Evolutionary conservation across 768 basidiomycete genomes (phyloP), one percentile per base, ranked within the genome.

Genomic region (Pleurotus ostreatus): DNA sequence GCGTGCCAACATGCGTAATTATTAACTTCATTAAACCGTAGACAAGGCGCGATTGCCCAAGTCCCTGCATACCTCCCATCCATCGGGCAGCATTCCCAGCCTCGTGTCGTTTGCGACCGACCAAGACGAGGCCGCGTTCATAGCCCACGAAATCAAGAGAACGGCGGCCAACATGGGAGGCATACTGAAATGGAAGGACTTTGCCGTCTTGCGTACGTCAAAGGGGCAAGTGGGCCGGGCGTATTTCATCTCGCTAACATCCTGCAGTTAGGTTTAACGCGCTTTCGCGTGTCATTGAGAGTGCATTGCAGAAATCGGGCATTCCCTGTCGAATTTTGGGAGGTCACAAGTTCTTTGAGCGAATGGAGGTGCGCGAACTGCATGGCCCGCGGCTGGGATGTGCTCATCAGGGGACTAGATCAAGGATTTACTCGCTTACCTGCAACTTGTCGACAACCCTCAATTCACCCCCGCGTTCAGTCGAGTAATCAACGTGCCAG

Each of bases 291-390:
- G 74, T 76, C 0, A 79, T 94, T 34, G 94, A 94, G 70, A 79
- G 77, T 12, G 84, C 86, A 0, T 69, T 96, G 20, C 90, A 92
- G 64, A 85, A 80, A 59, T 82, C 86, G 59, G 81, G 84, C n/a
- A 89, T 96, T 39, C 92, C 92, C 1, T 83, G 80, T 61, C 73
- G 82, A 56, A 80, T 94, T 48, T 77, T 94, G 2, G 86, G 83
- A 18, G 92, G 92, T 0, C 88, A 89, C 64, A 89, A 86, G 64
- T 94, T 94, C 77, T 94, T 94, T 62, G 90, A 94, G 60, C 83
- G 92, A 15, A 66, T 83, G 63, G 92, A 94, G 77, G 88, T 85
- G 43, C 47, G 73, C 60, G 23, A 13, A 37, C 12, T 48, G 39
- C 46, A 20, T 34, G 9, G 30, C 30, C 8, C 9, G 30, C 30